Evolutionary conservation across 2,329 filamentous ascomycete species (phyloP), one percentile per base, ranked within the genome.

Genomic region (Mariannaea elegans): DNA sequence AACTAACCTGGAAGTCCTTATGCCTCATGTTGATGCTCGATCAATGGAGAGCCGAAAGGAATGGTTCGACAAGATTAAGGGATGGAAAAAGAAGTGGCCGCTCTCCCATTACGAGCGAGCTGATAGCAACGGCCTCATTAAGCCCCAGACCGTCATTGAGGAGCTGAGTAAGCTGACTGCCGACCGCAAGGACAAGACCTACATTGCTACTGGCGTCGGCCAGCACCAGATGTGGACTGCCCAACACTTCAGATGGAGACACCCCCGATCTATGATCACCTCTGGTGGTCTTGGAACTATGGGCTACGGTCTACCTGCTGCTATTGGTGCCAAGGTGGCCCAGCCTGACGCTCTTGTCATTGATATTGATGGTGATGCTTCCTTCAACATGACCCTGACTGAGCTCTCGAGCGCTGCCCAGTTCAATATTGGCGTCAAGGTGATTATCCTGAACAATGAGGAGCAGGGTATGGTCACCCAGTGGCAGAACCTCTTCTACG

Each of bases 221-320:
- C 95, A 98, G 79, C 94, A 98, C 54, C 94, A 99, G 79, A 98
- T 98, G 95, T 98, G 94, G 95, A 86, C 92, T 23, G 95, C 94
- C 4, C 94, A 98, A 81, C 94, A 97, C 82, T 98, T 93, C 88
- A 88, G 93, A 71, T 98, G 95, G 94, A 87, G 93, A 65, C 81
- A 93, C 72, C 94, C 95, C 29, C 89, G 95, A 67, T 92, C 91
- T 64, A 96, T 98, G 91, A 91, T 99, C 80, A 97, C 94, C 29
- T 97, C 94, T 1, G 95, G 95, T 76, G 95, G 95, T 75, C 88
- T 98, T 16, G 94, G 76, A 54, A 80, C 77, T 16, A 98, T 98
- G 95, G 95, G 95, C 59, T 98, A 87, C 79, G 95, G 95, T 74
- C 87, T 99, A 41, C 95, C 95, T 21, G 92, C 94, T 21, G 94